A percentile compares a stretch with the other conserved stretches of the same genome.
phyloP scores from a whole-genome alignment of 306 rosid genomes.

The barrel medic (Medicago truncatula) region MtrunA17r5.0-ANR NC_053049.1:5266501-5267000 shows the following conservation, averaged over 20 bases:
- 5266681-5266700: background rate
- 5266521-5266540: constrained; percentile 86
- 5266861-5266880: background rate
- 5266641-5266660: background rate
- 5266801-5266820: background rate
- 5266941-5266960: background rate
- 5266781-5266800: background rate
- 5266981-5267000: background rate
- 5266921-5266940: background rate
- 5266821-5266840: background rate
- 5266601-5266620: too few relatives aligned
- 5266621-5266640: too few relatives aligned
- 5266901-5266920: background rate
- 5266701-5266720: background rate
- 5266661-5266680: constrained; percentile 53
- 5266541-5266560: constrained; percentile 13
- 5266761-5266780: background rate
- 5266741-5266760: background rate
- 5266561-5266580: background rate
- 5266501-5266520: constrained; percentile 85
- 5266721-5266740: background rate
- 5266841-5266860: background rate
- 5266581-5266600: background rate
- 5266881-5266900: background rate
- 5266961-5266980: background rate